Percentiles rank a stretch among this genome's conserved stretches.
Conservation (phyloP, 2,329 filamentous ascomycete genomes). For the Cordyceps javanica region DNA sequence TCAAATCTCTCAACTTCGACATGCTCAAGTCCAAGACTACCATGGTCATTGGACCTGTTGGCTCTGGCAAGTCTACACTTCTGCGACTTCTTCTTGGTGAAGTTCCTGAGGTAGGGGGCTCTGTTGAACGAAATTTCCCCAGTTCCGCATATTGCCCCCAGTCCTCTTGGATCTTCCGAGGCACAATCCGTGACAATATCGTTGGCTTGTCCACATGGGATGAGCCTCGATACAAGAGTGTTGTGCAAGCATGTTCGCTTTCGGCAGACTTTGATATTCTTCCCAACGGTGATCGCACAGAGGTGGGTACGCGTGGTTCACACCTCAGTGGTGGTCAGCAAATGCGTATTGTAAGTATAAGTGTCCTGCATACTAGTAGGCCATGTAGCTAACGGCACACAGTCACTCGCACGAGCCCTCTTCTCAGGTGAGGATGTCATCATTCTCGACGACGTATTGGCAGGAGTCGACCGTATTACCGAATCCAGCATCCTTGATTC, state of each 20-base stretch:
- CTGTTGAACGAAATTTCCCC: conserved; percentile 9
- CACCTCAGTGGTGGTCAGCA: conserved; percentile 23
- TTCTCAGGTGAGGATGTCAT: conserved; percentile 21
- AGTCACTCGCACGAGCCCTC: conserved; percentile 21
- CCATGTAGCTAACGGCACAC: conserved; percentile 2
- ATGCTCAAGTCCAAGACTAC: conserved; percentile 16
- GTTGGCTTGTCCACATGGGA: conserved; percentile 17
- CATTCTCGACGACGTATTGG: conserved; percentile 29
- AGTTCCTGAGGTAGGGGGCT: conserved; percentile 15
- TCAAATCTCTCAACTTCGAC: conserved; percentile 13
- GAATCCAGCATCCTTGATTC: conserved; percentile 30
- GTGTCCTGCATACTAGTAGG: too few species aligned
- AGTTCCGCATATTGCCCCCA: conserved; percentile 21
- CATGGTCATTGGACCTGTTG: conserved; percentile 20
- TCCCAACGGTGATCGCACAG: conserved; percentile 19
- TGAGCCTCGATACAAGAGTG: conserved; percentile 18
- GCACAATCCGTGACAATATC: conserved; percentile 22
- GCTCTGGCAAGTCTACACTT: conserved; percentile 20
- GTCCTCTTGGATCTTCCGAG: conserved; percentile 20
- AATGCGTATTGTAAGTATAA: conserved; percentile 19
- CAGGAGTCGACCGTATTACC: conserved; percentile 31
- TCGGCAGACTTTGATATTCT: conserved; percentile 17
- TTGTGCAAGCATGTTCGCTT: conserved; percentile 18
- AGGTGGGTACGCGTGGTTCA: conserved; percentile 19
- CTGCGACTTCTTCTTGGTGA: conserved; percentile 20